A percentile compares a stretch with the other conserved stretches of the same genome.
Conservation (phyloP, 2,329 filamentous ascomycete genomes). For the Penicillium sp. region DNA sequence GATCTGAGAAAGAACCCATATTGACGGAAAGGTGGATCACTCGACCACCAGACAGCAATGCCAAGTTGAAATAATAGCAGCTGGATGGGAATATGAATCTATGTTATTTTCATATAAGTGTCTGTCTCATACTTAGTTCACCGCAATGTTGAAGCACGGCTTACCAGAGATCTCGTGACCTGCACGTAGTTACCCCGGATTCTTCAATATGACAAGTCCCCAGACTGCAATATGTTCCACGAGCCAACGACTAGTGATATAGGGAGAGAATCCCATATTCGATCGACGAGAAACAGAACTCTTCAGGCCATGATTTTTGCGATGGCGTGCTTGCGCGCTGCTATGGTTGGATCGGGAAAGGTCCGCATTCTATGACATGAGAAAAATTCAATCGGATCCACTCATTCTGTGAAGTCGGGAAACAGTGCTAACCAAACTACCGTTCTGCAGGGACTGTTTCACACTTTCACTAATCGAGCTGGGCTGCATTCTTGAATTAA, state of each 20-base stretch:
- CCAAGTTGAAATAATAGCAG: neutral
- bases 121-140: neutral
- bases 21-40: neutral
- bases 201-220: neutral
- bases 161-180: conserved; percentile 20
- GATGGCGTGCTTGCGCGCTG: conserved; percentile 29
- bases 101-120: neutral
- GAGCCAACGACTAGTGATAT: neutral
- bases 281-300: neutral
- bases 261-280: neutral
- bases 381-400: conserved; percentile 14
- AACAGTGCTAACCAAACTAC: neutral
- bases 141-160: neutral
- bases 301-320: conserved; percentile 2
- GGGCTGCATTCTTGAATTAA: neutral
- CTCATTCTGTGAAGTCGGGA: neutral
- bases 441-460: neutral
- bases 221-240: neutral
- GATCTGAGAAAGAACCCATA: conserved; percentile 22
- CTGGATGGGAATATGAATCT: neutral
- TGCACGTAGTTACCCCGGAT: conserved; percentile 19
- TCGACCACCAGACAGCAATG: neutral
- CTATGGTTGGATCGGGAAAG: conserved; percentile 17
- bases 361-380: conserved; percentile 14
- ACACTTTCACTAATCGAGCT: neutral